Base-by-base conservation (phyloP, 2,329 filamentous ascomycete genomes). In the Xylariaceae sp. region DNA sequence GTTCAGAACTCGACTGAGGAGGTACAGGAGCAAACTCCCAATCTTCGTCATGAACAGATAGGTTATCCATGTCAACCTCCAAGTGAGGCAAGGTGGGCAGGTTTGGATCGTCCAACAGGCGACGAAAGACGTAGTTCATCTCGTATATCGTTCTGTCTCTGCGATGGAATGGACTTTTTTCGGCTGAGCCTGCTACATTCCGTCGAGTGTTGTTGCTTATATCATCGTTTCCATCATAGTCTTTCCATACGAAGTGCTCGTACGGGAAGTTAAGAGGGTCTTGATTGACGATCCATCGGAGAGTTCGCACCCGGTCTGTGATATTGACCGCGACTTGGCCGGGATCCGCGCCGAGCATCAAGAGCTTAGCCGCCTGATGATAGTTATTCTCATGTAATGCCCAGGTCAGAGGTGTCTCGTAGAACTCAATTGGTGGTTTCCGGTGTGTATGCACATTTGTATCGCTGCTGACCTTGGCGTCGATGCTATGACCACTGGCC, bases 271-370 rank as follows among this genome's bases (percentile, higher is more conserved):
- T 14, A 5, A 12, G 12, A 36, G 12, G 15, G 12, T 36, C 33
- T 10, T 15, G 12, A 14, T 15, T 12, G 4, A 36, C 10, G 10
- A 36, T 36, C 12, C 15, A 12, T 11, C 44, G 12, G 5, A 27
- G 2, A 4, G 2, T 11, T 2, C 40, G 40, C 1, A 51, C 36
- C 6, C 62, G 62, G 9, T 48, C 42, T 10, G 19, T 48, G 18
- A 48, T 44, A 17, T 49, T 52, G 11, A 46, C 10, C 2, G 18
- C 38, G 3, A 51, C 36, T 32, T 40, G 39, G 1, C n/a, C 44
- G 19, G 44, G 44, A 14, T 32, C n/a, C 2, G 49, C 49, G 2
- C 49, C 49, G 0, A 18, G 2, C 7, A 36, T 19, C 1, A 51
- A 36, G 1, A 51, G 31, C 10, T 36, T 15, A 11, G 36, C n/a